Base-by-base conservation (phyloP, 345 rosid species). In the Noccaea bulbosa region DNA sequence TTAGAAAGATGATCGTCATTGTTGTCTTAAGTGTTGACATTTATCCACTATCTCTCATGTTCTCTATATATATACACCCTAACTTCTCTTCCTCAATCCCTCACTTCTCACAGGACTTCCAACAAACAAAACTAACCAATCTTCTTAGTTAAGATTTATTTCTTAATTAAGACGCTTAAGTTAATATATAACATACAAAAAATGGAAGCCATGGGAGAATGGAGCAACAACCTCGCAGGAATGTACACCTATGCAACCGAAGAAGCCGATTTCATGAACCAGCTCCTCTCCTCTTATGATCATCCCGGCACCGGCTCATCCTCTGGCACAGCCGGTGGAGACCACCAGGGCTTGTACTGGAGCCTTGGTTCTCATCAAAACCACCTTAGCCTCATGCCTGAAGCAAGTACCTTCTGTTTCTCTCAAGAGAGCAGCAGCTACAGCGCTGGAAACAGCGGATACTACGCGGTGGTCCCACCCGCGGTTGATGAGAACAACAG, bases 191-290 rank as follows among this genome's bases (percentile, higher is more conserved):
- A 24, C 17, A 43, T 11, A 57, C 2, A 35, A 2, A 41, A 49
- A 61, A 88, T 88, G 93, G 93, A 86, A 71, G 72, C 83, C 22
- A 76, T 80, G 78, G 87, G 82, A 70, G 91, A 84, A 35, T 90
- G 96, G 95, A 70, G 62, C 71, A 80, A 81, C 67, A 84, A 75
- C 67, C 81, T 86, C 1, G 71, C 81, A 65, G 93, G 88, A 64
- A 76, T 85, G 83, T 81, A 77, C 75, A 76, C 71, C 6, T 70
- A 70, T 11, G 75, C 88, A 22, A 60, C 72, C 37, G 95, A 92
- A 68, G 98, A 93, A 67, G 87, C 87, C 48, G 88, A 93, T 76
- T 86, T 90, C 87, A 79, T 85, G 90, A 85, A 83, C 50, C 88
- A 84, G 33, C 78, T 90, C 75, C 87, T 87, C 0, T 83, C 79